These are phyloP conservation scores for Aspergillus ustus DNA, from an alignment of 2,329 filamentous ascomycete genomes.

Conservation along the genomic window DNA sequence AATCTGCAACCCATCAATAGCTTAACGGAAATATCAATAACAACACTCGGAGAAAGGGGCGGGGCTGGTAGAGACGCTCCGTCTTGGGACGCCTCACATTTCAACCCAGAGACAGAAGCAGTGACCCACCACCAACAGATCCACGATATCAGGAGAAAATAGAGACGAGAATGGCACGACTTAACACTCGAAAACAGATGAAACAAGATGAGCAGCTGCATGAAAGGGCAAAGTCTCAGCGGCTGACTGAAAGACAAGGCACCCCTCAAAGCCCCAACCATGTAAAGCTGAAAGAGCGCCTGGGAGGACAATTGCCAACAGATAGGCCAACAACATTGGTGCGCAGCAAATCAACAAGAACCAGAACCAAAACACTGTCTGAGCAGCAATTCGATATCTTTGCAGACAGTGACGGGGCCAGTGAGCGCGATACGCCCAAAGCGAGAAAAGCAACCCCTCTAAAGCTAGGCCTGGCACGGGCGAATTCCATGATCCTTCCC, in stretches of 20 bases:
- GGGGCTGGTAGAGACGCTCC: neutral
- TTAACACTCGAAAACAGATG: constrained; percentile 30
- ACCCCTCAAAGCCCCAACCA: constrained; percentile 4
- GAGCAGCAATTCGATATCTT: constrained; percentile 36
- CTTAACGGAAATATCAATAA: constrained; percentile 2
- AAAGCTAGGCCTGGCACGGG: constrained; percentile 30
- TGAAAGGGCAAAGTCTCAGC: neutral
- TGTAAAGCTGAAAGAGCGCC: constrained; percentile 1
- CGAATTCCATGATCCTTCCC: constrained; percentile 41
- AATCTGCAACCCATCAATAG: neutral
- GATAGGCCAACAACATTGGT: constrained; percentile 16
- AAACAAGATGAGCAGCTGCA: constrained; percentile 16
- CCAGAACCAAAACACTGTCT: constrained; percentile 23
- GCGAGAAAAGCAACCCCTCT: constrained; percentile 33
- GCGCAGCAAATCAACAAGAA: constrained; percentile 25
- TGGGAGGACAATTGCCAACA: constrained; percentile 19
- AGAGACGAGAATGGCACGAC: constrained; percentile 30
- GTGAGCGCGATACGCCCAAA: constrained; percentile 27
- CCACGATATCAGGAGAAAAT: neutral
- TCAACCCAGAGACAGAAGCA: neutral
- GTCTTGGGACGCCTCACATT: neutral
- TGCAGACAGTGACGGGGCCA: constrained; percentile 30
- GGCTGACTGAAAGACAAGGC: constrained; percentile 11
- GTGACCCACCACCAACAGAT: neutral
- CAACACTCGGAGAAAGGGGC: neutral